Conservation (phyloP, 1,139 yeast genomes). For the Diutina sp. region DNA sequence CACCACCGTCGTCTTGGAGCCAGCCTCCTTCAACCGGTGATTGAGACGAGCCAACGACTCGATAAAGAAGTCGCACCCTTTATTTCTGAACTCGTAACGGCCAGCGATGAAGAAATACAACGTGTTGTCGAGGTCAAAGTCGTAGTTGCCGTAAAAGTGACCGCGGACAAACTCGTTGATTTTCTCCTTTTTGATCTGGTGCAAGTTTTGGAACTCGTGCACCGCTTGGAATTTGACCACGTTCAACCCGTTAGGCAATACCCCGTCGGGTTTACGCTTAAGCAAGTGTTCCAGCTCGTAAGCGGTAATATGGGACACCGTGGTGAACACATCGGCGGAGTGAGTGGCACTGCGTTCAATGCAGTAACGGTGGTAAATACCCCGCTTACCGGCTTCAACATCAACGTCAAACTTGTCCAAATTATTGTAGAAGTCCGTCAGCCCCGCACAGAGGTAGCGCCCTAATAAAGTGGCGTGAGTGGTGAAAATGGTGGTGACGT, state of each 20-base stretch:
- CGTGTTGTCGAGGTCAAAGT: conserved; percentile 88
- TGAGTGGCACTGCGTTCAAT: conserved; percentile 96
- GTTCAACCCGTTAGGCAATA: conserved; percentile 89
- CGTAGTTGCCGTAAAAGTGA: conserved; percentile 93
- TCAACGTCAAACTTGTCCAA: conserved; percentile 87
- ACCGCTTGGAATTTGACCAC: conserved; percentile 95
- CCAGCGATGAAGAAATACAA: conserved; percentile 94
- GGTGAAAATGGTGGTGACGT: conserved; percentile 90
- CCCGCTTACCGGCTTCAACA: conserved; percentile 95
- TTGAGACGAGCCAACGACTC: conserved; percentile 89
- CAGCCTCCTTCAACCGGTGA: conserved; percentile 68
- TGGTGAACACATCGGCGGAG: conserved; percentile 92
- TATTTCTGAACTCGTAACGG: conserved; percentile 90
- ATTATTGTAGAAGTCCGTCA: conserved; percentile 90
- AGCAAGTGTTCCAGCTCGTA: conserved; percentile 86
- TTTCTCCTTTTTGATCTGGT: conserved; percentile 81
- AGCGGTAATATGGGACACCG: conserved; percentile 95
- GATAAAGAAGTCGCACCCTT: conserved; percentile 92
- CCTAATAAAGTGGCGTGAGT: conserved; percentile 96
- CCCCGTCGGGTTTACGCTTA: conserved; percentile 95
- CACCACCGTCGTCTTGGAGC: conserved; percentile 84
- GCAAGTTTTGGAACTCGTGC: conserved; percentile 95
- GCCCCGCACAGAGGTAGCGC: conserved; percentile 90
- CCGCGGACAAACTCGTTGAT: conserved; percentile 93
- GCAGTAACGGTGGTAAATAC: conserved; percentile 94